Conservation (phyloP, 257 asterid species). For the Leptodermis oblonga region DNA sequence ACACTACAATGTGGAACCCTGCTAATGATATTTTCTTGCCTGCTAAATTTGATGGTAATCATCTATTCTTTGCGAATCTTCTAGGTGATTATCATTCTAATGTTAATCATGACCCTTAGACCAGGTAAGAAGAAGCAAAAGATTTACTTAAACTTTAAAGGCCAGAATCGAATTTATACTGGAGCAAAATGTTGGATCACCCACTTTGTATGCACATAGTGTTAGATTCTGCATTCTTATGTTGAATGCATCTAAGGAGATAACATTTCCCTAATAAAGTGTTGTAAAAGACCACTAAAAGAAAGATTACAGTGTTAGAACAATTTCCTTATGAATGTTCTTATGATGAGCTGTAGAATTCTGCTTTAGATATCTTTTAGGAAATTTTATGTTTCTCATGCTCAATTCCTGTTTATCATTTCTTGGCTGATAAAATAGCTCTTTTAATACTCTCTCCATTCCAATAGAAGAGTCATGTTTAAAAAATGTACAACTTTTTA, state of each 20-base stretch:
- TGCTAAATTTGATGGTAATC: conserved; percentile 72
- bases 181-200: not conserved
- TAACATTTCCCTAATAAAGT: too few species aligned
- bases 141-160: not conserved
- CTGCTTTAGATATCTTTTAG: not conserved
- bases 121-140: not conserved
- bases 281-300: not conserved
- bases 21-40: conserved; percentile 75
- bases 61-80: conserved; percentile 12
- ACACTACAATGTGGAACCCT: conserved; percentile 82
- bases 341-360: not conserved
- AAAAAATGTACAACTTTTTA: too few species aligned
- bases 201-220: not conserved
- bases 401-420: not conserved
- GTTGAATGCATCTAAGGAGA: not conserved
- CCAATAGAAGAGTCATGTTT: too few species aligned
- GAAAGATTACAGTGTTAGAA: not conserved
- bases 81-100: conserved; percentile 4
- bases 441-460: too few species aligned
- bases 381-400: not conserved
- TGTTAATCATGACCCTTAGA: not conserved
- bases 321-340: not conserved
- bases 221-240: not conserved
- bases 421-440: not conserved
- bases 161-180: not conserved